These are phyloP conservation scores for Euphorbia corollata DNA, from an alignment of 441 rosid species.

Conservation along the genomic window DNA sequence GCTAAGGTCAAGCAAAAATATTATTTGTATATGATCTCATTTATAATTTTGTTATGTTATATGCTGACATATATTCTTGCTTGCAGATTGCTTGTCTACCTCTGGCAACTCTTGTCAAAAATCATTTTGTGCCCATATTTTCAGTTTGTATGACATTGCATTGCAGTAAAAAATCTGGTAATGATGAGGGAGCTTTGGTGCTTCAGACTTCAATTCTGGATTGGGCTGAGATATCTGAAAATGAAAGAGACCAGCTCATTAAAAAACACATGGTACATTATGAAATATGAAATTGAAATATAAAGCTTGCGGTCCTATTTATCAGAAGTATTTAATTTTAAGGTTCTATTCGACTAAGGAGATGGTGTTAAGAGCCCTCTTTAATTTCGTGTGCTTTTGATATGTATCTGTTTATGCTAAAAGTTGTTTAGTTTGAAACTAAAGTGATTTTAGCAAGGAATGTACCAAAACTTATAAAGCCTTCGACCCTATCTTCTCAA, in stretches of 20 bases:
- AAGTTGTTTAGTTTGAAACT: neutral
- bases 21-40: conserved; percentile 1
- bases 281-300: conserved; percentile 14
- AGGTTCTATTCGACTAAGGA: conserved; percentile 1
- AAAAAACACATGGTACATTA: conserved; percentile 75
- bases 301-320: conserved; percentile 1
- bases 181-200: conserved; percentile 54
- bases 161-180: conserved; percentile 59
- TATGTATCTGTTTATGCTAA: neutral
- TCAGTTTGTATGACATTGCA: conserved; percentile 73
- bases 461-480: neutral
- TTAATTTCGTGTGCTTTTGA: neutral
- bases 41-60: neutral
- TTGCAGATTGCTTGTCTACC: conserved; percentile 71
- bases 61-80: conserved; percentile 24
- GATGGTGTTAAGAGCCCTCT: conserved; percentile 1
- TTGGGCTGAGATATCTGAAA: conserved; percentile 69
- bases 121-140: conserved; percentile 84
- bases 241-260: conserved; percentile 80
- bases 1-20: conserved; percentile 49
- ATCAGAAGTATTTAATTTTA: neutral
- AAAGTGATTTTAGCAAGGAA: neutral
- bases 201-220: conserved; percentile 67
- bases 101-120: conserved; percentile 50
- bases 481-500: neutral